Base-by-base conservation (phyloP, 441 rosid species). In the Corymbia calophylla region DNA sequence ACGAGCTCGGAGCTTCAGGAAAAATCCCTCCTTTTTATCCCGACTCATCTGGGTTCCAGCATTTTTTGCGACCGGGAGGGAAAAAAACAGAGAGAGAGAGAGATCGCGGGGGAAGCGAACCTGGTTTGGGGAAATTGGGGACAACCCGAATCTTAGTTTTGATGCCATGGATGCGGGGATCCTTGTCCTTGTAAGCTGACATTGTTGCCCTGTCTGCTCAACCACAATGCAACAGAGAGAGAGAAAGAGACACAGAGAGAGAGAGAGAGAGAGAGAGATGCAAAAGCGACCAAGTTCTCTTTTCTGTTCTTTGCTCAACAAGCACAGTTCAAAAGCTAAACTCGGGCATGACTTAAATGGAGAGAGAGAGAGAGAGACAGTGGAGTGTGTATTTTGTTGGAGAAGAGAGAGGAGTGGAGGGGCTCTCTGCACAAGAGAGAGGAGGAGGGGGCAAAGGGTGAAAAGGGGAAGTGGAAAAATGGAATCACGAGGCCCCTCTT, bases 111-210 rank as follows among this genome's bases (percentile, higher is more conserved):
- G 49, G 87, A 39, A 39, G 86, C 18, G 32, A 53, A 98, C 99
- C 99, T 96, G 95, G 93, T 93, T 97, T 96, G 29, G 99, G 99
- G 70, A 98, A 98, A 92, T 97, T 73, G 89, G 99, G 99, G 91
- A 98, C 98, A 87, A 98, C 99, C 53, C 99, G 99, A 94, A 98
- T 98, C 98, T 93, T 94, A 89, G 95, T 92, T 93, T 96, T 94
- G 93, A 98, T 96, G 92, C 93, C 96, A 54, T 90, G 90, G 91
- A 96, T 93, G 89, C 99, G 99, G 94, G 99, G 96, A 93, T 97
- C 99, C 91, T 96, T 92, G 81, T 92, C 95, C 89, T 92, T 94
- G 93, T 53, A 92, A 92, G 92, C 96, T 90, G 99, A 97, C 99
- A 98, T 98, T 97, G 95, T 92, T 90, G 87, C 81, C 47, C 39